phyloP scores from a whole-genome alignment of 1,139 yeast genomes.

The Diutina mesorugosa region DNA sequence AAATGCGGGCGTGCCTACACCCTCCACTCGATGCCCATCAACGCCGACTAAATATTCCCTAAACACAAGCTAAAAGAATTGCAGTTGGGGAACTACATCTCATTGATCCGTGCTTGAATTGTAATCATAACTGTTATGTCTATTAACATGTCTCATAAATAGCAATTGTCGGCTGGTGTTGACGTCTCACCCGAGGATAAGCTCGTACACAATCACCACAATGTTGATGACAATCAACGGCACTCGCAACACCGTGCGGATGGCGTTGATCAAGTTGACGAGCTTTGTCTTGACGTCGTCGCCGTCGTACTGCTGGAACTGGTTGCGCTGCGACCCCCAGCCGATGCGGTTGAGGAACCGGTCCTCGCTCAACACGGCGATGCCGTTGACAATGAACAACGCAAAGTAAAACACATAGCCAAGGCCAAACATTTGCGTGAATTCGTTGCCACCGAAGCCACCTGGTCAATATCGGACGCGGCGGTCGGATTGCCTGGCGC shows the following conservation, averaged over 20 bases:
- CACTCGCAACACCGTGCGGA: constrained; percentile 62
- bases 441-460: not conserved
- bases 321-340: constrained; percentile 17
- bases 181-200: constrained; percentile 47
- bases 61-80: no score
- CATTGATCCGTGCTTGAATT: no score
- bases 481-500: not conserved
- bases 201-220: constrained; percentile 56
- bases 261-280: constrained; percentile 56
- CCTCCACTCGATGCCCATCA: not conserved
- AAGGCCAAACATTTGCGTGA: constrained; percentile 49
- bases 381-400: constrained; percentile 57
- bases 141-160: not conserved
- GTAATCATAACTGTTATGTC: not conserved
- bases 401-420: constrained; percentile 57
- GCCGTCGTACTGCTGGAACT: constrained; percentile 9
- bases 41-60: not conserved
- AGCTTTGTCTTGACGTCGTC: constrained; percentile 38
- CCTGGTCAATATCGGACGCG: not conserved
- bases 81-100: no score
- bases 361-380: constrained; percentile 75
- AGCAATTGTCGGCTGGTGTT: not conserved
- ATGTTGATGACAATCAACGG: constrained; percentile 62
- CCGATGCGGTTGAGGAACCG: constrained; percentile 61
- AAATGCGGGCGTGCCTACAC: not conserved